Evolutionary conservation across 176 grass and related monocot species (phyloP), one percentile per base, ranked within the genome.

Genomic region (Oropetium thomaeum): DNA sequence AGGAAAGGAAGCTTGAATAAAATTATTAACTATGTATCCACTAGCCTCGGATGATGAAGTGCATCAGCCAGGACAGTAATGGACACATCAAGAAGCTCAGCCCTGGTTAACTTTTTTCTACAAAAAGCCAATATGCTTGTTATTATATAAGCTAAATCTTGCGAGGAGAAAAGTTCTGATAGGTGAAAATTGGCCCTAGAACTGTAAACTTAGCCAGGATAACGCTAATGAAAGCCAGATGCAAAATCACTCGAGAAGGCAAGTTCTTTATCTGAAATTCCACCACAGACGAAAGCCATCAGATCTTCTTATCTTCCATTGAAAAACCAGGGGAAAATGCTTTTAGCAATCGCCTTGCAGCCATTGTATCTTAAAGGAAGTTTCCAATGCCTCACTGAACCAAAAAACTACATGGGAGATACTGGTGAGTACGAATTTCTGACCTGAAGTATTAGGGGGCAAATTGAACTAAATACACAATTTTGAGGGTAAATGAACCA

Each of bases 1-100:
- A 62, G 19, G 27, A 84, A 71, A 77, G 73, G 19, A 62, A 54
- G 12, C 73, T 76, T 34, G 12, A 11, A 60, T 13, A 69, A 39
- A 82, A 74, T 38, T 25, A 28, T 1, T 25, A 26, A 10, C 22
- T 26, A 55, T 11, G 10, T 29, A 59, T 22, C 49, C 15, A 75
- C 14, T 10, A 38, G 16, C 10, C 20, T 22, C 44, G 72, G 22
- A 48, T 52, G 25, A 71, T 71, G 66, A 61, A 22, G 37, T 45
- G 42, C 42, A 47, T 64, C 58, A 43, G 11, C 19, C 19, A 74
- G 53, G 22, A 43, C 33, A 34, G 19, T 38, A 29, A 42, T 20
- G 17, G 42, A 48, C 29, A 29, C 14, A 69, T 16, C 49, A 32
- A 48, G 8, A 30, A 70, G 65, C 22, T 49, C 28, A 16, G 29